A percentile compares a stretch with the other conserved stretches of the same genome.
Conservation (phyloP, 108 stramenopile species). For the Hondaea fermentalgiana region DNA sequence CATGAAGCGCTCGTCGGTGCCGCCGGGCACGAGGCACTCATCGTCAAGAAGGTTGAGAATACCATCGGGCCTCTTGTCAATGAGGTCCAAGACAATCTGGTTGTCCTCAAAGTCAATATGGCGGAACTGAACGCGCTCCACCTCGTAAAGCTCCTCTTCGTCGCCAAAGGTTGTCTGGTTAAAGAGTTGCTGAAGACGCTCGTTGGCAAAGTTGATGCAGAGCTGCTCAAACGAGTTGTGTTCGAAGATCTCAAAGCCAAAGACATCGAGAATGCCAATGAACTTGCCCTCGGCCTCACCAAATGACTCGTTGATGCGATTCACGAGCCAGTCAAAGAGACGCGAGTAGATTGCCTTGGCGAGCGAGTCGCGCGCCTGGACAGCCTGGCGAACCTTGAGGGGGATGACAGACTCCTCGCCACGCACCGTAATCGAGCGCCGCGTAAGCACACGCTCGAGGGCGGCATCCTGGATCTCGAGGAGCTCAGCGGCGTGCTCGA, state of each 20-base stretch:
- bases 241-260: constrained; percentile 36
- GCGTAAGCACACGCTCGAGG: not conserved
- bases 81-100: constrained; percentile 73
- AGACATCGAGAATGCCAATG: constrained; percentile 32
- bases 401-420: not conserved
- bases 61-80: constrained; percentile 63
- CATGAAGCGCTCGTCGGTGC: constrained; percentile 43
- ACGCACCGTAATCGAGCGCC: not conserved
- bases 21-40: constrained; percentile 62
- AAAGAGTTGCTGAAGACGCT: constrained; percentile 82
- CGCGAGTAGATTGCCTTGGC: constrained; percentile 39
- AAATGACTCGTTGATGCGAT: constrained; percentile 22
- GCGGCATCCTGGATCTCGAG: not conserved
- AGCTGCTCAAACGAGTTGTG: constrained; percentile 85
- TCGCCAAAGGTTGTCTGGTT: constrained; percentile 76
- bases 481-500: not conserved
- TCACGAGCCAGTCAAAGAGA: constrained; percentile 39
- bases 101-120: constrained; percentile 71
- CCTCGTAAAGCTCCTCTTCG: constrained; percentile 71
- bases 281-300: not conserved
- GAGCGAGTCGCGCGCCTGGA: constrained; percentile 28
- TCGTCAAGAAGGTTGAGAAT: constrained; percentile 84
- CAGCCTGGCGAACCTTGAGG: not conserved
- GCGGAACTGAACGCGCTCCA: constrained; percentile 45
- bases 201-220: constrained; percentile 93